These are phyloP conservation scores for Theileria sp. DNA, from an alignment of 169 alveolate genomes.

Conservation along the genomic window DNA sequence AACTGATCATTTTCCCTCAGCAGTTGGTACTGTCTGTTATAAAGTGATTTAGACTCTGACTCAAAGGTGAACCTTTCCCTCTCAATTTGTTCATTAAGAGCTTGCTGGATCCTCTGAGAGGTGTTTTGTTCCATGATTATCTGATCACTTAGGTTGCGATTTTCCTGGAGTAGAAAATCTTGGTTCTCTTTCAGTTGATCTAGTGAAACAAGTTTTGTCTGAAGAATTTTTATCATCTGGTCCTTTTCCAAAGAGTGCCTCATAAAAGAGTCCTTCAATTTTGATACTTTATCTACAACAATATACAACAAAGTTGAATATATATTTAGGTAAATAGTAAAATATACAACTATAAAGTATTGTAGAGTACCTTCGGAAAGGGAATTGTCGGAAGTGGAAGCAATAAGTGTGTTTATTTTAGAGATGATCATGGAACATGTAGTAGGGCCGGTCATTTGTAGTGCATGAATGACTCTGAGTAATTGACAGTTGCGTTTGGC, in stretches of 20 bases:
- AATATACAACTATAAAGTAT: not conserved
- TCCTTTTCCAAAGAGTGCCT: slow-evolving; percentile 39
- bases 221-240: slow-evolving; percentile 19
- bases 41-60: slow-evolving; percentile 36
- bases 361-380: not conserved
- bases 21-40: slow-evolving; percentile 53
- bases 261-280: slow-evolving; percentile 36
- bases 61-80: slow-evolving; percentile 24
- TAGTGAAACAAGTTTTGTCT: not conserved
- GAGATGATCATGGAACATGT: slow-evolving; percentile 32
- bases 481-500: slow-evolving; percentile 50
- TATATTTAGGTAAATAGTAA: not conserved
- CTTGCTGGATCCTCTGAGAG: slow-evolving; percentile 24
- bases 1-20: slow-evolving; percentile 39
- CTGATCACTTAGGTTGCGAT: slow-evolving; percentile 21
- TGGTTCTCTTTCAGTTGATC: slow-evolving; percentile 26
- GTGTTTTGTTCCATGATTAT: slow-evolving; percentile 31
- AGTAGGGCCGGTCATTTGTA: slow-evolving; percentile 32
- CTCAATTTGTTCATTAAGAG: slow-evolving; percentile 31
- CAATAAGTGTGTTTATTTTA: slow-evolving; percentile 21
- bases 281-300: not conserved
- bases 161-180: slow-evolving; percentile 40
- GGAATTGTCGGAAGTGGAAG: not conserved
- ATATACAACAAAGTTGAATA: not conserved
- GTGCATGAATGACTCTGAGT: slow-evolving; percentile 18